Percentiles rank a stretch among this genome's conserved stretches.
These are phyloP conservation scores for Schoenoplectus tabernaemontani DNA, from an alignment of 202 grass and related monocot species.

Conservation along the genomic window DNA sequence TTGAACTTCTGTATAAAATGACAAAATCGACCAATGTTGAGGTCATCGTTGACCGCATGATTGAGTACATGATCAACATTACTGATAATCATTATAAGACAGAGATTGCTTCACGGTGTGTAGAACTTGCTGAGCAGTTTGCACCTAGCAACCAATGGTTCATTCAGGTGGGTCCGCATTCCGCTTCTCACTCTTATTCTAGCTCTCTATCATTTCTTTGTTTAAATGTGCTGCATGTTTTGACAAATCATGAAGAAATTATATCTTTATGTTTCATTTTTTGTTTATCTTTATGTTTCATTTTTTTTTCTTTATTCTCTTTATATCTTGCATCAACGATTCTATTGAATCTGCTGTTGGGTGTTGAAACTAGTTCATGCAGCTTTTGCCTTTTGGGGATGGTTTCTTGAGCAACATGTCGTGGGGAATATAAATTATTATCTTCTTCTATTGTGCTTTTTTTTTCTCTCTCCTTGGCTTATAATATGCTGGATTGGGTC, in stretches of 20 bases:
- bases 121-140: constrained; percentile 98
- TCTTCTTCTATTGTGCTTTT: neutral
- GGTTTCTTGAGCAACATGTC: neutral
- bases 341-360: neutral
- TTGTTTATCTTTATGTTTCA: neutral
- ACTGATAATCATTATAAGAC: constrained; percentile 95
- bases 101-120: constrained; percentile 97
- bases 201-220: constrained; percentile 4
- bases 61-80: constrained; percentile 94
- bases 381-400: neutral
- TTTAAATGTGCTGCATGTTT: neutral
- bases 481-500: neutral
- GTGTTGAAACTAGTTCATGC: neutral
- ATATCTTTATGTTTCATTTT: neutral
- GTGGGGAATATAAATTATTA: neutral
- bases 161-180: constrained; percentile 48
- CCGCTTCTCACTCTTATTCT: neutral
- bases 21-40: constrained; percentile 99
- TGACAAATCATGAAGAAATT: neutral
- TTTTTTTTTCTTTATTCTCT: neutral
- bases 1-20: constrained; percentile 99
- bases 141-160: constrained; percentile 99
- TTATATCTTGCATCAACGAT: neutral
- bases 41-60: constrained; percentile 99
- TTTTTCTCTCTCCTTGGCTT: neutral